Evolutionary conservation across 2,329 filamentous ascomycete species (phyloP).

Genomic region (Coleophoma cylindrospora): DNA sequence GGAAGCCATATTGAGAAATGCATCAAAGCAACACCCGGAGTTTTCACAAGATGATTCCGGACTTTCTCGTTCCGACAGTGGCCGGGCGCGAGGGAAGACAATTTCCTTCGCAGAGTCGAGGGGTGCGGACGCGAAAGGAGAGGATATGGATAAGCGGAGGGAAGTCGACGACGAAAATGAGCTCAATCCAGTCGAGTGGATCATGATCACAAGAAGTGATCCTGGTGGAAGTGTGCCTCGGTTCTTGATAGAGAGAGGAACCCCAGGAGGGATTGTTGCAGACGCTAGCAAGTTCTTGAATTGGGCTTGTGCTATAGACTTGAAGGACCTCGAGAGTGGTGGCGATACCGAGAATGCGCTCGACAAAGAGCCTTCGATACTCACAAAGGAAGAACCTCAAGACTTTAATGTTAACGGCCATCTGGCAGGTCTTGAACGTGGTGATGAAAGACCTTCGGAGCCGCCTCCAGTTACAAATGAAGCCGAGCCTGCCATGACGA

Average conservation of each 20-base stretch:
- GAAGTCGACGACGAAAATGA: slow-evolving; percentile 40
- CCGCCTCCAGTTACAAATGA: background rate
- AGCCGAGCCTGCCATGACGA: slow-evolving; percentile 6
- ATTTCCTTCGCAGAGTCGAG: slow-evolving; percentile 34
- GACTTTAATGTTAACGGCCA: slow-evolving; percentile 24
- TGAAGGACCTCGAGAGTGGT: slow-evolving; percentile 21
- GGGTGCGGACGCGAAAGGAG: slow-evolving; percentile 29
- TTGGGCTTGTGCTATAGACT: slow-evolving; percentile 50
- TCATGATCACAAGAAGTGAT: slow-evolving; percentile 69
- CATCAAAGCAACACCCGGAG: slow-evolving; percentile 20
- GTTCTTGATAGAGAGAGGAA: slow-evolving; percentile 68
- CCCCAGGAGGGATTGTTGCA: slow-evolving; percentile 57
- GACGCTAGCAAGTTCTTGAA: slow-evolving; percentile 66
- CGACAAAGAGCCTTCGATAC: slow-evolving; percentile 10
- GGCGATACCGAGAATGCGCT: slow-evolving; percentile 12
- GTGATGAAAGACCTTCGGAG: background rate
- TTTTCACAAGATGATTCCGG: slow-evolving; percentile 12
- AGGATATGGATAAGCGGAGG: slow-evolving; percentile 23
- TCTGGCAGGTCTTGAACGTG: slow-evolving; percentile 18
- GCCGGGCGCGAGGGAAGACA: slow-evolving; percentile 31
- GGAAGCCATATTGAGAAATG: slow-evolving; percentile 39
- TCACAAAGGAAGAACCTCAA: slow-evolving; percentile 22
- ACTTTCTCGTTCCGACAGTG: slow-evolving; percentile 9
- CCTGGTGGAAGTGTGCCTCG: slow-evolving; percentile 68
- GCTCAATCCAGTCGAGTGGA: slow-evolving; percentile 65